Conservation (phyloP, 768 basidiomycete species). For the Auriscalpium microsporum region DNA sequence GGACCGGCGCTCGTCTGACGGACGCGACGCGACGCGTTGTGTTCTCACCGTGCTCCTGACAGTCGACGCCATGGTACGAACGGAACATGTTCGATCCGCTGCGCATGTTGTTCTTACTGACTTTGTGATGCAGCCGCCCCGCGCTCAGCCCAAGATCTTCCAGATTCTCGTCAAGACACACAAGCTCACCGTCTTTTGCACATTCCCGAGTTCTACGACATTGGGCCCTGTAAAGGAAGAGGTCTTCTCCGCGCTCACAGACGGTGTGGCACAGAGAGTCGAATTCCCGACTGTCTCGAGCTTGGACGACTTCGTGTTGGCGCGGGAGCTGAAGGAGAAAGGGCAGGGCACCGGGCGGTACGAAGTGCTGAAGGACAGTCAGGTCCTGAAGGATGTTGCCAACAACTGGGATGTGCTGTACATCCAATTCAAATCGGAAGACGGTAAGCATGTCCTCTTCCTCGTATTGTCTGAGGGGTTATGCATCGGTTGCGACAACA, state of each 20-base stretch:
- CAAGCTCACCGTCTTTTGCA: slow-evolving; percentile 57
- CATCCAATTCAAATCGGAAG: slow-evolving; percentile 54
- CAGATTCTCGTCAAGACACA: slow-evolving; percentile 68
- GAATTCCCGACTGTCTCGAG: slow-evolving; percentile 29
- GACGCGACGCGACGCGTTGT: not conserved
- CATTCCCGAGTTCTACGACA: slow-evolving; percentile 43
- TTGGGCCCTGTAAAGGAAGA: slow-evolving; percentile 56
- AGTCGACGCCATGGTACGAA: not conserved
- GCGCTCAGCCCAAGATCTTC: slow-evolving; percentile 51
- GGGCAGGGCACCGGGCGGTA: slow-evolving; percentile 42
- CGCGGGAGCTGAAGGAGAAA: slow-evolving; percentile 42
- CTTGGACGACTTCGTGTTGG: slow-evolving; percentile 55
- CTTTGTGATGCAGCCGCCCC: slow-evolving; percentile 35
- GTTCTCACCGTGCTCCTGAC: not conserved
- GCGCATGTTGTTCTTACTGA: not conserved
- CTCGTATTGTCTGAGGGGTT: not conserved
- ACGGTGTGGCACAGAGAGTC: slow-evolving; percentile 33
- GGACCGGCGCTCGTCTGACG: not conserved
- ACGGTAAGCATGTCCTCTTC: slow-evolving; percentile 37
- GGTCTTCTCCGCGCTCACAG: slow-evolving; percentile 49
- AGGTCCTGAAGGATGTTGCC: slow-evolving; percentile 42
- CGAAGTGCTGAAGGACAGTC: slow-evolving; percentile 40
- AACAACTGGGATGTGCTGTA: slow-evolving; percentile 62
- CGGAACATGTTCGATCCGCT: not conserved
- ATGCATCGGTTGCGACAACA: not conserved